These are phyloP conservation scores for Talaromyces amestolkiae DNA, from an alignment of 2,329 filamentous ascomycete genomes.

Conservation along the genomic window DNA sequence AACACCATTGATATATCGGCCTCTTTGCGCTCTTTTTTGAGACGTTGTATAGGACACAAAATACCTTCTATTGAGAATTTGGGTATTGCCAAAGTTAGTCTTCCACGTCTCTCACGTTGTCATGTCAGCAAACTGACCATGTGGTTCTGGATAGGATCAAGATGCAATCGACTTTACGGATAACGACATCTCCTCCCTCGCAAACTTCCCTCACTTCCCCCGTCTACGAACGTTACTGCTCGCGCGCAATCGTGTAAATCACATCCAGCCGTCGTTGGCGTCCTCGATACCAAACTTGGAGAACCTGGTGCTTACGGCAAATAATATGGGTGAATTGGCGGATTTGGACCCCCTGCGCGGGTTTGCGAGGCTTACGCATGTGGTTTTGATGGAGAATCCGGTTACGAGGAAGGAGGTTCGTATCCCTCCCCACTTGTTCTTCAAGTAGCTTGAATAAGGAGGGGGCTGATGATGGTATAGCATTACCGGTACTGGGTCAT, in stretches of 20 bases:
- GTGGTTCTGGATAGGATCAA: slow-evolving; percentile 63
- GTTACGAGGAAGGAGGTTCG: slow-evolving; percentile 87
- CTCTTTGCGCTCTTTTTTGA: slow-evolving; percentile 43
- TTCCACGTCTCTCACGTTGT: background rate
- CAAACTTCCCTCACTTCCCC: slow-evolving; percentile 89
- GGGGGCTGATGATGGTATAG: slow-evolving; percentile 45
- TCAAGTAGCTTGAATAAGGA: background rate
- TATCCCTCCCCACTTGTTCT: slow-evolving; percentile 16
- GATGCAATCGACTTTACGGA: slow-evolving; percentile 98
- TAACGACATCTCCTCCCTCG: slow-evolving; percentile 87
- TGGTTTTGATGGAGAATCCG: slow-evolving; percentile 82
- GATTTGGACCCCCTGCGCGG: slow-evolving; percentile 78
- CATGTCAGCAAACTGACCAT: background rate
- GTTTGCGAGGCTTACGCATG: slow-evolving; percentile 70
- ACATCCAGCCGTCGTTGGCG: slow-evolving; percentile 72
- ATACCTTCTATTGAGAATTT: slow-evolving; percentile 97
- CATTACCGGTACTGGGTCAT: slow-evolving; percentile 91
- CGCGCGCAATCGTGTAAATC: slow-evolving; percentile 80
- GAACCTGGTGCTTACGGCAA: slow-evolving; percentile 78
- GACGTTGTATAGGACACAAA: slow-evolving; percentile 76
- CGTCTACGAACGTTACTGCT: slow-evolving; percentile 84
- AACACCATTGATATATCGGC: slow-evolving; percentile 79
- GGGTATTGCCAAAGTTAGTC: slow-evolving; percentile 82
- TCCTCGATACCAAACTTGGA: slow-evolving; percentile 76
- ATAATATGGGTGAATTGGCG: slow-evolving; percentile 77